Evolutionary conservation across 2,329 filamentous ascomycete species (phyloP), one percentile per base, ranked within the genome.

Genomic region (Pseudogymnoascus sp.): DNA sequence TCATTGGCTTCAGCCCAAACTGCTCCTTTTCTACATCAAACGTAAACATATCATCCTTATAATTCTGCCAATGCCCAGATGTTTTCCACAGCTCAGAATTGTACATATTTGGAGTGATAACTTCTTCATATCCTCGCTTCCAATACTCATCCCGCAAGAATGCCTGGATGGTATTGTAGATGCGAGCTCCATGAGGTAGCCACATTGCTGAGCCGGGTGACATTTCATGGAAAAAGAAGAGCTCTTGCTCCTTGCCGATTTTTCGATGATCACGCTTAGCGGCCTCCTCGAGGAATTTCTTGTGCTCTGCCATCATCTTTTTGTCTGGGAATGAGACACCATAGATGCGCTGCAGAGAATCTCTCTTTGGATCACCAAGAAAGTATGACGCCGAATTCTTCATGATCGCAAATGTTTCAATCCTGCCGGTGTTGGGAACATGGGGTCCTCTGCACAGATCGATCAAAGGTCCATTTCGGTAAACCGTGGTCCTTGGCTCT

Each of bases 251-350:
- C 72, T 88, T 90, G 65, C 92, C 94, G 67, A 99, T 92, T 77
- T 90, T 91, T 66, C 93, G 83, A 73, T 99, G 94, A 71, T 97
- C 94, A 65, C 94, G 88, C 81, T 96, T 96, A 64, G 94, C 93
- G n/a, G 94, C 94, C 77, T 99, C 94, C 70, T 96, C 93, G 30
- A 99, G 82, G 77, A 96, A 95, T 71, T 93, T 91, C 77, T 96
- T 87, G 78, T 97, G 91, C 70, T 95, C 91, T 54, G 89, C 86
- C 77, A 99, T 90, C 70, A 86, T 83, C 78, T 96, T 96, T 83
- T 99, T 97, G 76, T 96, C 91, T 3, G 93, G 93, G 75, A 91
- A 99, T 5, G 91, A 95, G 62, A 99, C 88, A 75, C 94, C 94
- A 70, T 97, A 96, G 69, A 99, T 95, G 71, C 94, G 88, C 77